These are phyloP conservation scores for Albatrellus ellisii DNA, from an alignment of 768 basidiomycete genomes.

Conservation along the genomic window DNA sequence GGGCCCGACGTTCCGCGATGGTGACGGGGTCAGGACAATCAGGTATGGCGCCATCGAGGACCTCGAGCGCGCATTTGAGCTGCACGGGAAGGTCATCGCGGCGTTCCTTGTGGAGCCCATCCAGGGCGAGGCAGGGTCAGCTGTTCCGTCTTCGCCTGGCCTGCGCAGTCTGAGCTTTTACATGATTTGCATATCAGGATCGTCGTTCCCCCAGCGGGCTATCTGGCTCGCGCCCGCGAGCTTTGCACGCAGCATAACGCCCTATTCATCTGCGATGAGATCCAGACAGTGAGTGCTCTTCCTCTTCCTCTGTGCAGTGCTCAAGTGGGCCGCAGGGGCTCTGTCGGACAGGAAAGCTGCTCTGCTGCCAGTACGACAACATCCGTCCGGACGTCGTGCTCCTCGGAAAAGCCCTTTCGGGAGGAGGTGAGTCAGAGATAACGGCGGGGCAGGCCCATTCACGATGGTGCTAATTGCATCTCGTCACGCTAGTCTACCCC, in stretches of 20 bases:
- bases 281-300: constrained; percentile 65
- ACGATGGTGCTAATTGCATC: background rate
- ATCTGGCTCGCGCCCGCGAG: constrained; percentile 61
- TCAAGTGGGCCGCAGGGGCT: constrained; percentile 42
- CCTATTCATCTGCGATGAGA: constrained; percentile 95
- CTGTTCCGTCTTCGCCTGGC: background rate
- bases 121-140: constrained; percentile 96
- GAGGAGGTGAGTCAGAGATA: constrained; percentile 52
- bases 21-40: constrained; percentile 42
- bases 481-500: constrained; percentile 61
- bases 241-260: constrained; percentile 91
- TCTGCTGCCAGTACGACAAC: constrained; percentile 78
- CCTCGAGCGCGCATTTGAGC: constrained; percentile 65
- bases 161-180: background rate
- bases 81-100: constrained; percentile 73
- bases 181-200: constrained; percentile 37
- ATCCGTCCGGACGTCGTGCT: constrained; percentile 87
- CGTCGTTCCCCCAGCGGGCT: constrained; percentile 82
- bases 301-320: too few species aligned
- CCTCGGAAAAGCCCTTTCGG: constrained; percentile 93
- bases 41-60: constrained; percentile 78
- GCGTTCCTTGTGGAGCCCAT: constrained; percentile 97
- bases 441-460: background rate
- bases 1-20: constrained; percentile 62
- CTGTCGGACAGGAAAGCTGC: constrained; percentile 87